Conservation (phyloP, 108 stramenopile species). For the Nitzschia sp. region DNA sequence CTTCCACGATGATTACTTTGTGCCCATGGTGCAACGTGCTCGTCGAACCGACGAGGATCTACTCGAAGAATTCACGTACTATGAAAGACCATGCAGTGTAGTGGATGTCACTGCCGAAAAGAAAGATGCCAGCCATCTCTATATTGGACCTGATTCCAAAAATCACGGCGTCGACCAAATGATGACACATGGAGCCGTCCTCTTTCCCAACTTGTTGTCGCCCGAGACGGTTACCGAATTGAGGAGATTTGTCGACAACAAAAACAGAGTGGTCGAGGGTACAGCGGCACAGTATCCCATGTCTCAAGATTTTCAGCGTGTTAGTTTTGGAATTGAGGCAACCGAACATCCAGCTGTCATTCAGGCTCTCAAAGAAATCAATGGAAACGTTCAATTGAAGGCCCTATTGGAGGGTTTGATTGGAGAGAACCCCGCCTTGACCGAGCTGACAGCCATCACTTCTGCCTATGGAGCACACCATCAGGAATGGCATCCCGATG, state of each 20-base stretch:
- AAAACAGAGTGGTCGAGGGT: conserved; percentile 41
- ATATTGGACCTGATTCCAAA: conserved; percentile 4
- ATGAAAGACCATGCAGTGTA: conserved; percentile 39
- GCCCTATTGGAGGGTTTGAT: conserved; percentile 34
- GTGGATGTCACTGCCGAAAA: conserved; percentile 35
- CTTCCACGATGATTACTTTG: conserved; percentile 46
- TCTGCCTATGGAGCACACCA: conserved; percentile 30
- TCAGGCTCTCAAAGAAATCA: conserved; percentile 43
- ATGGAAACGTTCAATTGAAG: conserved; percentile 33
- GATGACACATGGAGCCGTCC: conserved; percentile 50
- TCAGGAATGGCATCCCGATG: conserved; percentile 62
- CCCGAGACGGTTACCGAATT: conserved; percentile 28
- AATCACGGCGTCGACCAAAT: conserved; percentile 31
- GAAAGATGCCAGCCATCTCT: conserved; percentile 13
- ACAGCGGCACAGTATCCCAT: conserved; percentile 42
- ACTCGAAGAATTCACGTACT: conserved; percentile 55
- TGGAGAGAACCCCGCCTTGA: conserved; percentile 52
- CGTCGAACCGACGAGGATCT: conserved; percentile 45
- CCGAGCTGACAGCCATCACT: conserved; percentile 66
- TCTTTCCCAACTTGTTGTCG: conserved; percentile 39
- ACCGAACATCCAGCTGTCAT: conserved; percentile 53
- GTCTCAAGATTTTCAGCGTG: conserved; percentile 36
- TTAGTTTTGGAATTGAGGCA: conserved; percentile 55
- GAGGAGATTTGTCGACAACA: conserved; percentile 39
- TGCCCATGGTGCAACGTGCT: conserved; percentile 38